Conservation (phyloP, 495 filamentous ascomycete genomes). For the Aspergillus coremiiformis region DNA sequence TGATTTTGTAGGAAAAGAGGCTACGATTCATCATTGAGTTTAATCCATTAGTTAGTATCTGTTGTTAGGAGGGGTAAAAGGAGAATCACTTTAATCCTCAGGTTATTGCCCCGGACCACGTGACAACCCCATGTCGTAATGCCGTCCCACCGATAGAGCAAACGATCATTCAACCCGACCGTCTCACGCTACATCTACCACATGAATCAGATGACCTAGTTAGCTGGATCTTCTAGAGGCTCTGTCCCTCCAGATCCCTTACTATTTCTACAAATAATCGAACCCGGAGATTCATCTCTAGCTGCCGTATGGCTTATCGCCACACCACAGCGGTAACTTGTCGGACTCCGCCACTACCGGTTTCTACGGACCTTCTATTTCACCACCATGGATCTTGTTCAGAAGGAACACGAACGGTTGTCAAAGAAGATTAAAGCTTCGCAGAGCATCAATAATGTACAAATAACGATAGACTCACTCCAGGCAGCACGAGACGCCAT, state of each 20-base stretch:
- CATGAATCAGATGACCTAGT: neutral
- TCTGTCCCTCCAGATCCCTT: neutral
- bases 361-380: conserved; percentile 7
- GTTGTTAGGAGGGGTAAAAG: neutral
- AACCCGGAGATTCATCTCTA: neutral
- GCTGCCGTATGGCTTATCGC: conserved; percentile 13
- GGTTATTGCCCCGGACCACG: neutral
- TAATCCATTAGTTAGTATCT: no score
- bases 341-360: conserved; percentile 12
- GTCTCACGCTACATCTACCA: neutral
- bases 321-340: conserved; percentile 21
- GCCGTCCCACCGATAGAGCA: neutral
- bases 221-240: neutral
- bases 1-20: no score
- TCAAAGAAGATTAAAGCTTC: conserved; percentile 60
- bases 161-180: neutral
- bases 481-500: conserved; percentile 63
- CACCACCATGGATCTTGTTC: conserved; percentile 58
- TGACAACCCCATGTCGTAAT: neutral
- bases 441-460: conserved; percentile 64
- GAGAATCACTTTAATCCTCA: neutral
- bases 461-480: conserved; percentile 70
- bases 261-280: no score
- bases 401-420: conserved; percentile 67
- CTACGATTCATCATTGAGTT: no score